Evolutionary conservation across 2,329 filamentous ascomycete species (phyloP).

Genomic region (Coleophoma cylindrospora): DNA sequence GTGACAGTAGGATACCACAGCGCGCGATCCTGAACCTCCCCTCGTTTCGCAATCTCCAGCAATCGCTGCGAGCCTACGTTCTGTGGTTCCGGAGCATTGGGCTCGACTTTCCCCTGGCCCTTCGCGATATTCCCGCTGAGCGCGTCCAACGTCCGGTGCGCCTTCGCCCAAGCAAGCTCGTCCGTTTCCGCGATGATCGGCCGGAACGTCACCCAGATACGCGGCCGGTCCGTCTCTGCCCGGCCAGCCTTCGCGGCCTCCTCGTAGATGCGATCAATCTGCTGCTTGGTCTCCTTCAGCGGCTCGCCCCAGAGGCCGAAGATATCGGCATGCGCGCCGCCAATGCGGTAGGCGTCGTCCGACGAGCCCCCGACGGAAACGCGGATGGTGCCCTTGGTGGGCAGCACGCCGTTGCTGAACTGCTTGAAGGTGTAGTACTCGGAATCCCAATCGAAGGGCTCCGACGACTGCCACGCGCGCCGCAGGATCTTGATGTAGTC

Average conservation of each 20-base stretch:
- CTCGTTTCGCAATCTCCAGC: conserved; percentile 49
- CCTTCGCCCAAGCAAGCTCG: conserved; percentile 57
- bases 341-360: conserved; percentile 53
- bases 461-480: conserved; percentile 50
- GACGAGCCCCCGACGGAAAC: conserved; percentile 57
- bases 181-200: conserved; percentile 58
- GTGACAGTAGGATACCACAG: conserved; percentile 61
- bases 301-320: conserved; percentile 62
- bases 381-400: conserved; percentile 47
- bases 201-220: conserved; percentile 61
- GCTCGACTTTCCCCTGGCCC: conserved; percentile 24
- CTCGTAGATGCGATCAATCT: conserved; percentile 55
- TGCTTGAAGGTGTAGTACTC: conserved; percentile 55
- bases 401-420: conserved; percentile 49
- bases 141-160: conserved; percentile 47
- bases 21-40: conserved; percentile 54
- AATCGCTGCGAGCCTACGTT: conserved; percentile 55
- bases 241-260: conserved; percentile 54
- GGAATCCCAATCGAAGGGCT: conserved; percentile 57
- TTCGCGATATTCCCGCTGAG: conserved; percentile 38
- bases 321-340: conserved; percentile 53
- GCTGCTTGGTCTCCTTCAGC: conserved; percentile 57
- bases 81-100: conserved; percentile 43
- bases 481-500: conserved; percentile 58
- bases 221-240: conserved; percentile 38